Evolutionary conservation across 768 basidiomycete genomes (phyloP), one percentile per base, ranked within the genome.

Genomic region (Pleurotus sapidus): DNA sequence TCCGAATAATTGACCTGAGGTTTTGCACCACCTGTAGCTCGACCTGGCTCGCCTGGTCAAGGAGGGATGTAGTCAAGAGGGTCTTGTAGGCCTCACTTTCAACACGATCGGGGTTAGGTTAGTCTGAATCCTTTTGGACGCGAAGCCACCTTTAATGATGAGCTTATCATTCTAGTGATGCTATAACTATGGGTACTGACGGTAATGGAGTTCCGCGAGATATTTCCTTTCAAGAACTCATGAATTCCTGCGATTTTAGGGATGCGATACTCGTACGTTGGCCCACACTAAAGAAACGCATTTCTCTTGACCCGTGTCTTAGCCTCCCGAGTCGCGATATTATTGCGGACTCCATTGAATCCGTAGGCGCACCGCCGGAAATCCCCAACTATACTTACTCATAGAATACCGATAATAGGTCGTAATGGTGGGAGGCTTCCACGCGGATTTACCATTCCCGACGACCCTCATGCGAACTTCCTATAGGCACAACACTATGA

Each of bases 291-390:
- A 17, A 25, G 23, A 9, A n/a, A 9, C 37, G 20, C 24, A 17
- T 27, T 12, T 40, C n/a, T 8, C 15, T 17, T 27, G 17, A 11
- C 39, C 25, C 37, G 24, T 34, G n/a, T 61, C 23, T 30, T 61
- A 91, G 90, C 43, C 77, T 95, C 42, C 93, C 93, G 11, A 90
- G 84, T 75, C 88, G 93, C 49, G 93, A 95, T 67, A 71, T 95
- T 50, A 95, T 95, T 57, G 93, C 93, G 14, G 93, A 94, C 65
- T 93, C 91, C 12, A 86, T 94, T 58, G 93, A 94, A 75, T 84
- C 89, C 50, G 88, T 89, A 69, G 60, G 78, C 39, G 46, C 42
- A 17, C 48, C 46, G 34, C 5, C 15, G 42, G 48, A 48, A 39
- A 27, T 18, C 14, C 14, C 14, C 38, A 45, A 34, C 57, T 59